Base-by-base conservation (phyloP, 331 rosid genomes). In the Spiraea crenata region DNA sequence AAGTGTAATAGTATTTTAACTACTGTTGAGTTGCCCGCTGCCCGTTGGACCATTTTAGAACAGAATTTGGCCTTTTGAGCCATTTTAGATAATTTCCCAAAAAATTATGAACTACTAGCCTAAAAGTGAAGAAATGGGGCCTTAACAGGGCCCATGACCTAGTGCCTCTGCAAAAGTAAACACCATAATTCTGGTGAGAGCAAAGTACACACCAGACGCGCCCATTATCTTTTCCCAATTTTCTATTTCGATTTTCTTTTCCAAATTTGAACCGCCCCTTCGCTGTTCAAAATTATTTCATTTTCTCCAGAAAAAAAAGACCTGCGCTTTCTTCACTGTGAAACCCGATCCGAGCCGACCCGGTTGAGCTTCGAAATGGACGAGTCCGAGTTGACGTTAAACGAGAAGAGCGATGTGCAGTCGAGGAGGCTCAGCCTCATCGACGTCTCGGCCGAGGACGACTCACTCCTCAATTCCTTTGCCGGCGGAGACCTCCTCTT, bases 381-480 rank as follows among this genome's bases (percentile, higher is more conserved):
- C 13, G 74, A 56, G 46, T 78, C 74, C 44, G 81, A 38, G 38
- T 49, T 62, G 63, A 47, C 19, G 55, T 20, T 10, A 6, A 10
- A 13, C 72, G 34, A 10, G 58, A 72, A 38, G 15, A 69, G 41
- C 20, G 83, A 63, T 9, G 76, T 63, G 70, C 87, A 79, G 37
- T 65, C 69, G 49, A 83, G 95, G 31, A 91, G 98, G 25, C 99
- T 91, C 60, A 91, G 97, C 65, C 87, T 95, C 70, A 87, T 95
- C 80, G 99, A 95, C 59, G 73, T 95, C 63, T 87, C 92, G 0
- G 84, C 93, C 15, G 99, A 95, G 31, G 99, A 95, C 57, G 99
- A 95, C 80, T 95, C 97, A 5, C 99, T 95, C 51, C 67, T 92
- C 76, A 78, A 68, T 37, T 77, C 88, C 46, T 35, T 65, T 35